These are phyloP conservation scores for Dendrobium nobile DNA, from an alignment of 106 monocot species.

Conservation along the genomic window DNA sequence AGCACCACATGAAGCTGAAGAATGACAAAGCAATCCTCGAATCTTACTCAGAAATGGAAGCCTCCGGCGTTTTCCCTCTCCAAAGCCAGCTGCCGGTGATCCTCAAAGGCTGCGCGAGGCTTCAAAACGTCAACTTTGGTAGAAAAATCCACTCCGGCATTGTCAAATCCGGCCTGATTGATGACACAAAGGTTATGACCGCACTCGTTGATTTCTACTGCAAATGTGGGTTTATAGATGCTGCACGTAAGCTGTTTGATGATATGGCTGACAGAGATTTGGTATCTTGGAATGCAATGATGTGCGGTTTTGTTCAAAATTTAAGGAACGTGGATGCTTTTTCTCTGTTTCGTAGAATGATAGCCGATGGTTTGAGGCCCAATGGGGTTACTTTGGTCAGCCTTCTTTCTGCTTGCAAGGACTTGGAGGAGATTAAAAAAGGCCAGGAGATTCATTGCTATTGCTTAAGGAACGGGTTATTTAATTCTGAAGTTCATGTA, in stretches of 20 bases:
- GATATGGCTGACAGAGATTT: slow-evolving; percentile 15
- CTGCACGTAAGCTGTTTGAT: slow-evolving; percentile 11
- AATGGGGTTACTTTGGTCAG: slow-evolving; percentile 18
- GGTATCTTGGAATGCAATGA: slow-evolving; percentile 12
- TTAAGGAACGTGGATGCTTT: slow-evolving; percentile 12
- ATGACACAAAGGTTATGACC: slow-evolving; percentile 12
- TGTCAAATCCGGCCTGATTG: neutral
- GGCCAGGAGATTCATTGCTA: slow-evolving; percentile 25
- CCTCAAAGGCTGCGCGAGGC: slow-evolving; percentile 25
- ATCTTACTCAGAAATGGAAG: slow-evolving; percentile 9
- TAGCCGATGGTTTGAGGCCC: slow-evolving; percentile 10
- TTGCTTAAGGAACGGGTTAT: slow-evolving; percentile 24
- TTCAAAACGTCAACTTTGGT: slow-evolving; percentile 13
- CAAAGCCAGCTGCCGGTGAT: slow-evolving; percentile 14
- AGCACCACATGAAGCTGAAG: slow-evolving; percentile 23
- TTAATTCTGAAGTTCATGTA: slow-evolving; percentile 11
- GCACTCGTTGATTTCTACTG: slow-evolving; percentile 28
- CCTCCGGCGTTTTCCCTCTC: slow-evolving; percentile 3
- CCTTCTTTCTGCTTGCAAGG: slow-evolving; percentile 15
- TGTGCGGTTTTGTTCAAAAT: slow-evolving; percentile 16
- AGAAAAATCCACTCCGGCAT: slow-evolving; percentile 12
- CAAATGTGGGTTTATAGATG: slow-evolving; percentile 9
- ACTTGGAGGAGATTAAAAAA: slow-evolving; percentile 9
- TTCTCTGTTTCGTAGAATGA: slow-evolving; percentile 15
- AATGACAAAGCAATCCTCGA: slow-evolving; percentile 24